These are phyloP conservation scores for Casaregolazyma lundiana DNA, from an alignment of 1,139 yeast genomes.

Conservation along the genomic window DNA sequence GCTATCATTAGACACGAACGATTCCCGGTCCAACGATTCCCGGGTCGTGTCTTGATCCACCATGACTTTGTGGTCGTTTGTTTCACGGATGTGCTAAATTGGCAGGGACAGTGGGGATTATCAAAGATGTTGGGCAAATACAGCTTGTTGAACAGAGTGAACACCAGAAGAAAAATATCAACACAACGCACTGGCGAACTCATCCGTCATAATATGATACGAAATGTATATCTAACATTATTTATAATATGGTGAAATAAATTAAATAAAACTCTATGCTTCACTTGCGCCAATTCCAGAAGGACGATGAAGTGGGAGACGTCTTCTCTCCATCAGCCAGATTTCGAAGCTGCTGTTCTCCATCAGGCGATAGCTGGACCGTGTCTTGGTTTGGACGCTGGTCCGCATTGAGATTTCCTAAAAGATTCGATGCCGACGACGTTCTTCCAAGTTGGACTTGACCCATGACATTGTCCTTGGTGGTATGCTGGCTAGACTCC, in stretches of 20 bases:
- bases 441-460: constrained; percentile 17
- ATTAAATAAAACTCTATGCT: not conserved
- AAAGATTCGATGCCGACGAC: constrained; percentile 14
- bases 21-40: not conserved
- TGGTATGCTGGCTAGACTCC: constrained; percentile 17
- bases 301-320: not conserved
- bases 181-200: no score
- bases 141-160: no score
- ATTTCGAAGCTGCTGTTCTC: constrained; percentile 4
- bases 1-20: not conserved
- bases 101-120: not conserved
- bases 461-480: constrained; percentile 22
- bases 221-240: not conserved
- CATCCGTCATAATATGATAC: no score
- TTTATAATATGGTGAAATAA: not conserved
- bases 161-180: no score
- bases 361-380: constrained; percentile 2
- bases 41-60: not conserved
- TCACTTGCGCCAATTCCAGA: not conserved
- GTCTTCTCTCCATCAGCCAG: constrained; percentile 6
- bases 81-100: not conserved
- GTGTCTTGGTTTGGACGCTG: not conserved
- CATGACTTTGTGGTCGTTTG: not conserved
- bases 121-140: not conserved
- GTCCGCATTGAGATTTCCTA: constrained; percentile 9